Conservation (phyloP, 805 yeast genomes). For the Lipomyces kockii region DNA sequence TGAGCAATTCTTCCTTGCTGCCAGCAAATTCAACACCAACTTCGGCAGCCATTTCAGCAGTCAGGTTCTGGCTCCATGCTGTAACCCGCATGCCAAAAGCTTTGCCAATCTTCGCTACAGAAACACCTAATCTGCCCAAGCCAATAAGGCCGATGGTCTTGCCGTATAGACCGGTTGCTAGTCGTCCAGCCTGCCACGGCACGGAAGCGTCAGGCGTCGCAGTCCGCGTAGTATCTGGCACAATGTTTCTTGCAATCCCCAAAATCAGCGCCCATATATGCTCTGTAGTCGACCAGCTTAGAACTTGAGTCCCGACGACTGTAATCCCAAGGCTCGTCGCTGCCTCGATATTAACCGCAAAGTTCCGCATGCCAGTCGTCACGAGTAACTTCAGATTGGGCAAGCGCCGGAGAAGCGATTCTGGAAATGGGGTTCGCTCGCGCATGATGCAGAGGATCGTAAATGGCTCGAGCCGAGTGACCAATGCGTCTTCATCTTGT, state of each 20-base stretch:
- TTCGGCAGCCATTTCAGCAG: conserved; percentile 22
- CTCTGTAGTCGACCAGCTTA: conserved; percentile 35
- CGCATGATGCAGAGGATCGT: conserved; percentile 35
- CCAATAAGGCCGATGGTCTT: conserved; percentile 37
- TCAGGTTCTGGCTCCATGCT: conserved; percentile 38
- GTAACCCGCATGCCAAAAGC: conserved; percentile 37
- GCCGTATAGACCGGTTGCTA: conserved; percentile 32
- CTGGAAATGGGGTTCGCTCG: conserved; percentile 37
- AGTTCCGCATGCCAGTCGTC: conserved; percentile 37
- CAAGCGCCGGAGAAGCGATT: conserved; percentile 20
- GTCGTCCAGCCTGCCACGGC: conserved; percentile 37
- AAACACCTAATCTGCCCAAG: conserved; percentile 34
- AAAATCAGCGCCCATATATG: conserved; percentile 38
- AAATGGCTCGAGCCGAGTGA: conserved; percentile 31
- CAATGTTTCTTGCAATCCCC: conserved; percentile 31
- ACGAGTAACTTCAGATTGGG: conserved; percentile 37
- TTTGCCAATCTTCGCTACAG: conserved; percentile 31
- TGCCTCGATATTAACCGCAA: conserved; percentile 33
- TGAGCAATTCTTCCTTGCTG: conserved; percentile 33
- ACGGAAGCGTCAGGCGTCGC: conserved; percentile 14
- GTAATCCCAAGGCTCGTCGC: conserved; percentile 32
- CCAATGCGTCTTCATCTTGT: conserved; percentile 14
- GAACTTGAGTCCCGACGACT: conserved; percentile 32
- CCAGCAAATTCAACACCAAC: conserved; percentile 21
- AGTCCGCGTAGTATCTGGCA: conserved; percentile 27